Conservation (phyloP, 2,329 filamentous ascomycete genomes). For the Botrytis squamosa region DNA sequence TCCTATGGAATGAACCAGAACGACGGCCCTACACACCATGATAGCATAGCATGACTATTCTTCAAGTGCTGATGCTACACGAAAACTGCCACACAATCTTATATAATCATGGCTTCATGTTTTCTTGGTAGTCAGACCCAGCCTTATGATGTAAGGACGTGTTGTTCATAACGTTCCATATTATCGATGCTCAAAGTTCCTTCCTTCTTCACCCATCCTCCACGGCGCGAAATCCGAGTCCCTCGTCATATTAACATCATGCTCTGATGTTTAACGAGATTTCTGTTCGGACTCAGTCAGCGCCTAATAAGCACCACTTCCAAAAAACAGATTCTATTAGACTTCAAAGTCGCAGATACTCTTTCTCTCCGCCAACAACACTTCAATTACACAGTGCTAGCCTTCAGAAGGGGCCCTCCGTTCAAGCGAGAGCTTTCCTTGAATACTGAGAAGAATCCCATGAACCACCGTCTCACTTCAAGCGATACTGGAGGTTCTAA, state of each 20-base stretch:
- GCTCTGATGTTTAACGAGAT: neutral
- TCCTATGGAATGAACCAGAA: neutral
- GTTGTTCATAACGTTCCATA: neutral
- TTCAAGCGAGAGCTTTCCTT: neutral
- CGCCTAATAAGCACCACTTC: too few species aligned
- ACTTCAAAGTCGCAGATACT: neutral
- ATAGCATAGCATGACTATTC: neutral
- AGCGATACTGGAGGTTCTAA: neutral
- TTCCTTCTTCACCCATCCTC: neutral
- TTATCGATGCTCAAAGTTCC: neutral
- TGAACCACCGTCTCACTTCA: neutral
- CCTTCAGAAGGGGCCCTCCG: neutral
- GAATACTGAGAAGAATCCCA: neutral
- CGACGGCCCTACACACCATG: neutral
- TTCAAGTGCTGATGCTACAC: neutral
- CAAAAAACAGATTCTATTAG: neutral
- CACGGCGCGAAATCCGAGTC: neutral
- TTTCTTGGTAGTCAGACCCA: neutral
- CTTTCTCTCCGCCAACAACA: neutral
- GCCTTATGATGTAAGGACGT: neutral
- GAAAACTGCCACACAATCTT: neutral
- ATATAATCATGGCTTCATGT: neutral
- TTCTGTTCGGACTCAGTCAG: neutral
- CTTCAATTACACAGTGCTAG: neutral
- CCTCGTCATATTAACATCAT: neutral